Conservation (phyloP, 495 filamentous ascomycete species). For the Lichina pygmaea region DNA sequence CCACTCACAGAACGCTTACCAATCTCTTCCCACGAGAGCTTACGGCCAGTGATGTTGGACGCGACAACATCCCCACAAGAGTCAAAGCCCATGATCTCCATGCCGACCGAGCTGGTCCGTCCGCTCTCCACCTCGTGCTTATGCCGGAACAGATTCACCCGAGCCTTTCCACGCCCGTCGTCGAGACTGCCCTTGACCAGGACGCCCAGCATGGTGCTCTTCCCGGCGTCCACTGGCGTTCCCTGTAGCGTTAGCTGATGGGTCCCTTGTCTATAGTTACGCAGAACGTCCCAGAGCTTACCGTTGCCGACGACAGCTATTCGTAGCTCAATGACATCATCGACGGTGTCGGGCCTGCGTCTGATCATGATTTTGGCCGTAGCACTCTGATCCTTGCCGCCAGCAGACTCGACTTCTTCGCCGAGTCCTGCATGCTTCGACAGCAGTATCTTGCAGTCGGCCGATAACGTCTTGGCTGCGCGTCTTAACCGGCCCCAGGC, state of each 20-base stretch:
- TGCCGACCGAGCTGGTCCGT: constrained; percentile 80
- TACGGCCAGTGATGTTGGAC: constrained; percentile 56
- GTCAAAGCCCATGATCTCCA: constrained; percentile 99
- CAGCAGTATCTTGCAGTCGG: constrained; percentile 53
- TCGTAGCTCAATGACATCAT: constrained; percentile 82
- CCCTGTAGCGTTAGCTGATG: neutral
- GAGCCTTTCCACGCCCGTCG: constrained; percentile 79
- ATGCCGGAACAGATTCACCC: constrained; percentile 90
- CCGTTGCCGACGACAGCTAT: constrained; percentile 93
- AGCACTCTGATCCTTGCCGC: constrained; percentile 38
- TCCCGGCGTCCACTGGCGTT: constrained; percentile 62
- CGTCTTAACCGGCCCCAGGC: constrained; percentile 40
- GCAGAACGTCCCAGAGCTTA: constrained; percentile 7
- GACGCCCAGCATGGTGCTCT: constrained; percentile 90
- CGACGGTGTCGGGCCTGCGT: constrained; percentile 39
- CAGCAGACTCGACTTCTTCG: constrained; percentile 31
- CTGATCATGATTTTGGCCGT: constrained; percentile 70
- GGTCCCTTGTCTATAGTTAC: neutral
- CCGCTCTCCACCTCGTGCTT: constrained; percentile 95
- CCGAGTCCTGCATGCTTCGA: constrained; percentile 75
- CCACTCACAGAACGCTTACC: constrained; percentile 51
- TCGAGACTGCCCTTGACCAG: constrained; percentile 88
- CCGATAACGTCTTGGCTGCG: constrained; percentile 35
- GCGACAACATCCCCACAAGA: constrained; percentile 61
- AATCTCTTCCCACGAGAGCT: constrained; percentile 93